A percentile compares a stretch with the other conserved stretches of the same genome.
Evolutionary conservation across 257 asterid species (phyloP).

Genomic region (Solanum raphanifolium): DNA sequence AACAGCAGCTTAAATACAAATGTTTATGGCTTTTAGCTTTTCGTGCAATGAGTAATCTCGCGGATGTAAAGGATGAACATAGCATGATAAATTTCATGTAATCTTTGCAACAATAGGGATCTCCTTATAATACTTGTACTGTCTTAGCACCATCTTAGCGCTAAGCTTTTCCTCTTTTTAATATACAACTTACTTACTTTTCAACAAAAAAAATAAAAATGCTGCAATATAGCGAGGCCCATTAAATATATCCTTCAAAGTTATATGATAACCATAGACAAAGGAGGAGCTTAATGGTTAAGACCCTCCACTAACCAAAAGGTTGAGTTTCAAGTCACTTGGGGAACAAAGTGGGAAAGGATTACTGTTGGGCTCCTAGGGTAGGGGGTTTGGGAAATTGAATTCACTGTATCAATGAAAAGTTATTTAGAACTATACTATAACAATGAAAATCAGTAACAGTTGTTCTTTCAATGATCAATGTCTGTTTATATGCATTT

Average conservation of each 20-base stretch:
- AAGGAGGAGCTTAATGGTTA: neutral
- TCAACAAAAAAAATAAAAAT: neutral
- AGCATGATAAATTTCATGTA: neutral
- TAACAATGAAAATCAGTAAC: neutral
- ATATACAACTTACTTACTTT: neutral
- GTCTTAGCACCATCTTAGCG: neutral
- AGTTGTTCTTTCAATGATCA: neutral
- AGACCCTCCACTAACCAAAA: neutral
- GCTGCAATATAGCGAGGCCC: neutral
- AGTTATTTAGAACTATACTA: neutral
- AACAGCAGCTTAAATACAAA: neutral
- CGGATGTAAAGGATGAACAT: neutral
- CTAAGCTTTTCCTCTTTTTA: neutral
- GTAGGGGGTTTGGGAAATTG: neutral
- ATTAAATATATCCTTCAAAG: neutral
- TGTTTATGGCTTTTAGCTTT: neutral
- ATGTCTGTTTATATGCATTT: neutral
- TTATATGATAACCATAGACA: neutral
- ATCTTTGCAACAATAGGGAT: neutral
- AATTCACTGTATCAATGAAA: neutral
- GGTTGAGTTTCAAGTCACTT: neutral
- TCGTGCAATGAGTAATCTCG: neutral
- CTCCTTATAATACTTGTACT: neutral
- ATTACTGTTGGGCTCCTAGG: neutral
- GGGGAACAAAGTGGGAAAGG: neutral